phyloP scores from a whole-genome alignment of 129 eudicot species.

The Scalesia atractyloides region DNA sequence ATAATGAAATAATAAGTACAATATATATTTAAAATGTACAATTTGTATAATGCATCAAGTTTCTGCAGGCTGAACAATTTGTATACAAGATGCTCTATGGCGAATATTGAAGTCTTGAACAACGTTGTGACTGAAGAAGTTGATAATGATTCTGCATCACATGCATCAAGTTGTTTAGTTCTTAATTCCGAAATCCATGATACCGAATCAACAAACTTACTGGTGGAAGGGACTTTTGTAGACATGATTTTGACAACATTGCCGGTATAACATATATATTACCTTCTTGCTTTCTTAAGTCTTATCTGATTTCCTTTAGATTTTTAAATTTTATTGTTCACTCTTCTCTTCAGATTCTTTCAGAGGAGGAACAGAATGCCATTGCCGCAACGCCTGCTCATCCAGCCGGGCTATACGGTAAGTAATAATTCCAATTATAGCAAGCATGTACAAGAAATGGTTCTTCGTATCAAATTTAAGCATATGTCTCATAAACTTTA shows the following conservation, averaged over 20 bases:
- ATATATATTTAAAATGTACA: not conserved
- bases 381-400: slow-evolving; percentile 97
- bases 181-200: slow-evolving; percentile 51
- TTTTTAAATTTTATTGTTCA: slow-evolving; percentile 15
- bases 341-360: slow-evolving; percentile 59
- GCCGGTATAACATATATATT: slow-evolving; percentile 55
- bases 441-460: not conserved
- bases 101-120: slow-evolving; percentile 53
- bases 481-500: too few species aligned
- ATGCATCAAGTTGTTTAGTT: slow-evolving; percentile 10
- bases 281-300: not conserved
- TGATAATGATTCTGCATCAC: slow-evolving; percentile 40
- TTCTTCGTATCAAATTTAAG: too few species aligned
- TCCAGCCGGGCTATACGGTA: slow-evolving; percentile 94
- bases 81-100: slow-evolving; percentile 61
- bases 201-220: slow-evolving; percentile 59
- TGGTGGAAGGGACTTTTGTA: slow-evolving; percentile 60
- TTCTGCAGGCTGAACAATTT: slow-evolving; percentile 58
- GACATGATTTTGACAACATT: slow-evolving; percentile 86
- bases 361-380: slow-evolving; percentile 81
- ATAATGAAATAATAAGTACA: not conserved
- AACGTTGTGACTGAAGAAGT: slow-evolving; percentile 54
- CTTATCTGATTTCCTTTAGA: not conserved
- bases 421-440: not conserved
- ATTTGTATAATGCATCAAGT: too few species aligned